Percentiles rank a stretch among this genome's conserved stretches.
These are phyloP conservation scores for Pseudocercospora fijiensis DNA, from an alignment of 2,329 filamentous ascomycete species.

Conservation along the genomic window DNA sequence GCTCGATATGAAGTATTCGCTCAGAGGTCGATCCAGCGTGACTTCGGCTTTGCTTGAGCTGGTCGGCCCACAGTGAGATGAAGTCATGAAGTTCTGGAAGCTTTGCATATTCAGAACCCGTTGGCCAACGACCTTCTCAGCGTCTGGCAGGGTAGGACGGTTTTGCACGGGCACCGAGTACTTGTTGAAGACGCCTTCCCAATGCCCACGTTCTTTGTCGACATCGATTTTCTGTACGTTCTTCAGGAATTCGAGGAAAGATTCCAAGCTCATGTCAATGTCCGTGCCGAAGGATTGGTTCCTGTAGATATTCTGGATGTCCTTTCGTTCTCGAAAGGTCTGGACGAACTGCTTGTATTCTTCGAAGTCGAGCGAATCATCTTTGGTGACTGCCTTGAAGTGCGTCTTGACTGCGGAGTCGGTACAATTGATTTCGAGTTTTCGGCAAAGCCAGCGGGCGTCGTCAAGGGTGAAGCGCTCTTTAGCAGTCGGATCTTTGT, in stretches of 20 bases:
- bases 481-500: conserved; percentile 59
- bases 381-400: conserved; percentile 66
- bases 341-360: conserved; percentile 84
- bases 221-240: conserved; percentile 75
- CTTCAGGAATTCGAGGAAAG: conserved; percentile 75
- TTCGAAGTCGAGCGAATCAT: conserved; percentile 68
- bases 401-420: conserved; percentile 69
- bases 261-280: conserved; percentile 63
- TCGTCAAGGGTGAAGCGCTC: conserved; percentile 75
- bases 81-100: conserved; percentile 75
- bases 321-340: conserved; percentile 78
- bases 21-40: conserved; percentile 76
- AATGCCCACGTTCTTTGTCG: conserved; percentile 61
- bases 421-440: conserved; percentile 87
- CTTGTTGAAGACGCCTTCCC: conserved; percentile 66
- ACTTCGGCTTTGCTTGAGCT: conserved; percentile 29
- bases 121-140: conserved; percentile 45
- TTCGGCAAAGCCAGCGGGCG: conserved; percentile 80
- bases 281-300: conserved; percentile 51
- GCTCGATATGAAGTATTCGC: conserved; percentile 97
- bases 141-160: conserved; percentile 47
- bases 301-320: conserved; percentile 73
- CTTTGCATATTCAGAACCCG: conserved; percentile 72
- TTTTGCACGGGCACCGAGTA: conserved; percentile 30
- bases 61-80: conserved; percentile 44